Evolutionary conservation across 805 yeast genomes (phyloP).

Genomic region (Starmerella khaoyaiensis): DNA sequence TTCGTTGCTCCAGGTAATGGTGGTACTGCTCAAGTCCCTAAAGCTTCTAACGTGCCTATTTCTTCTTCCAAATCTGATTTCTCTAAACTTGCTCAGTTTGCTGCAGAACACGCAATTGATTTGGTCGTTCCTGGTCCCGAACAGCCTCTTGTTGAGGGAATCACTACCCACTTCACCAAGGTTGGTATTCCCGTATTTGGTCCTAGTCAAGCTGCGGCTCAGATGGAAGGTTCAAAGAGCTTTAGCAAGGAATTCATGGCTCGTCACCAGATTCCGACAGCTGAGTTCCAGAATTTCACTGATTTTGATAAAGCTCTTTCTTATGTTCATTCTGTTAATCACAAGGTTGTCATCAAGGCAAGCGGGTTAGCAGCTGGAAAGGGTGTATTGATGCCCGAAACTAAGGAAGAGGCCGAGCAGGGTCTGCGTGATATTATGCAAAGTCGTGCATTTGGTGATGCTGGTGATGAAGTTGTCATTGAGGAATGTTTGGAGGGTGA

Average conservation of each 20-base stretch:
- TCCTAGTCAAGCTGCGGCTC: slow-evolving; percentile 82
- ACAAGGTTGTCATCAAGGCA: slow-evolving; percentile 85
- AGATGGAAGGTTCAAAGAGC: slow-evolving; percentile 93
- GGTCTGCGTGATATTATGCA: slow-evolving; percentile 86
- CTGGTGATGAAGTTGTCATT: slow-evolving; percentile 89
- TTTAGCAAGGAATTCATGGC: slow-evolving; percentile 90
- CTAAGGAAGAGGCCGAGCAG: slow-evolving; percentile 67
- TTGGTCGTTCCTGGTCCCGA: slow-evolving; percentile 98
- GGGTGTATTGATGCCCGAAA: slow-evolving; percentile 87
- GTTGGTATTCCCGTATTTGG: slow-evolving; percentile 95
- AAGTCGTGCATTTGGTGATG: slow-evolving; percentile 74
- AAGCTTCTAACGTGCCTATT: slow-evolving; percentile 59
- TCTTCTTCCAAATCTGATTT: slow-evolving; percentile 58
- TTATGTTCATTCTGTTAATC: slow-evolving; percentile 51
- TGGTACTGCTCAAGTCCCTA: slow-evolving; percentile 45
- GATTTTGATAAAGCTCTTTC: slow-evolving; percentile 60
- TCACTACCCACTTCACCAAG: slow-evolving; percentile 53
- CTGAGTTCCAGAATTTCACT: slow-evolving; percentile 72
- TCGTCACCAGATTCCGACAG: slow-evolving; percentile 86
- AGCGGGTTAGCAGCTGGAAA: slow-evolving; percentile 98
- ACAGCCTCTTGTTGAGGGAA: slow-evolving; percentile 94
- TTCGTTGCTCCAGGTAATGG: slow-evolving; percentile 97
- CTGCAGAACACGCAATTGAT: slow-evolving; percentile 47
- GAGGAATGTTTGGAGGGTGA: slow-evolving; percentile 96
- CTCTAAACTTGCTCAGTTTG: slow-evolving; percentile 56